Percentiles rank a stretch among this genome's conserved stretches.
These are phyloP conservation scores for Boletus reticuloceps DNA, from an alignment of 768 basidiomycete genomes.

Conservation along the genomic window DNA sequence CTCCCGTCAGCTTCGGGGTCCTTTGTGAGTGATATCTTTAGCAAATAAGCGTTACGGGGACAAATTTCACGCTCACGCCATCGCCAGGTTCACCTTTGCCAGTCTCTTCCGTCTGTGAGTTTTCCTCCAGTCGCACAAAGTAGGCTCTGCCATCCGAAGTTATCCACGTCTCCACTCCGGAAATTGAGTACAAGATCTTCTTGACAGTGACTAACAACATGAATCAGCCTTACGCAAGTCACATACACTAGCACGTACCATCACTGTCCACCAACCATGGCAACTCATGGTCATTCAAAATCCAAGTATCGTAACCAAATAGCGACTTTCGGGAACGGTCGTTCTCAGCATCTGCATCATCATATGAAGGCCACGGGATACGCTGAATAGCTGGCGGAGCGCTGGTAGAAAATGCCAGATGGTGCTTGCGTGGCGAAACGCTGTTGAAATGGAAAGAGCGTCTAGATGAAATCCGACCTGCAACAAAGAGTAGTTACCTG, in stretches of 20 bases:
- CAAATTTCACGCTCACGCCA: conserved; percentile 31
- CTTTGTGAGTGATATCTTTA: conserved; percentile 11
- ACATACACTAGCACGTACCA: conserved; percentile 42
- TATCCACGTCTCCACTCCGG: conserved; percentile 76
- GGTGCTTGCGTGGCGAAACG: conserved; percentile 68
- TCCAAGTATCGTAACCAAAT: conserved; percentile 68
- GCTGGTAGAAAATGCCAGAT: conserved; percentile 71
- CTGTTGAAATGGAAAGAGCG: conserved; percentile 35
- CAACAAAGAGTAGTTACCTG: conserved; percentile 44
- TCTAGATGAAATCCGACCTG: not conserved
- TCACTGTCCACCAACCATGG: conserved; percentile 75
- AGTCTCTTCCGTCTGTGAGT: conserved; percentile 5
- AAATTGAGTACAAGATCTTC: conserved; percentile 56
- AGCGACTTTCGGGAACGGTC: conserved; percentile 33
- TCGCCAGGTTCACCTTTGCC: conserved; percentile 53
- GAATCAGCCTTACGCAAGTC: not conserved
- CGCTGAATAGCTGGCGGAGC: conserved; percentile 76
- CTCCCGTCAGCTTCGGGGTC: not conserved
- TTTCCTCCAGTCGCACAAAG: conserved; percentile 63
- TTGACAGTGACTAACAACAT: conserved; percentile 54
- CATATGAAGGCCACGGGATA: conserved; percentile 75
- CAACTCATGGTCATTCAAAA: conserved; percentile 60
- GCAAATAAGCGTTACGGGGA: not conserved
- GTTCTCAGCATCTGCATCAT: conserved; percentile 37
- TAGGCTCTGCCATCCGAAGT: conserved; percentile 85